Percentiles rank a stretch among this genome's conserved stretches.
Evolutionary conservation across 2,329 filamentous ascomycete genomes (phyloP).

Genomic region (Diaporthe capsici): DNA sequence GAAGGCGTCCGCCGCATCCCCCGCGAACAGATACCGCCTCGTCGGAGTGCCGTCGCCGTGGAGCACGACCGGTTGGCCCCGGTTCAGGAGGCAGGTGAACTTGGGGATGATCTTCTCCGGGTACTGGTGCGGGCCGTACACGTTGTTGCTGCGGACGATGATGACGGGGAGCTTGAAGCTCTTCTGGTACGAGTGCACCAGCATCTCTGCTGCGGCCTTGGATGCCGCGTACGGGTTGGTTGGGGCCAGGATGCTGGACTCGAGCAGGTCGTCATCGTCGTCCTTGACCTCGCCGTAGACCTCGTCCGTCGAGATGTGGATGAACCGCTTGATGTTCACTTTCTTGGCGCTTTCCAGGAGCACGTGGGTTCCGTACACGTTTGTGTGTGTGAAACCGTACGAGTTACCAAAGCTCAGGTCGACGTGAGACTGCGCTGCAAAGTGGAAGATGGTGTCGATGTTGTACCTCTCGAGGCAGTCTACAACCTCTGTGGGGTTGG

Average conservation of each 20-base stretch:
- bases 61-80: constrained; percentile 76
- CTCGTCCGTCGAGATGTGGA: constrained; percentile 88
- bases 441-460: constrained; percentile 86
- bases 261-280: constrained; percentile 78
- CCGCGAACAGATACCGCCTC: constrained; percentile 82
- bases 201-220: constrained; percentile 87
- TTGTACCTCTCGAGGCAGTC: constrained; percentile 78
- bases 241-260: constrained; percentile 81
- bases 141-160: constrained; percentile 86
- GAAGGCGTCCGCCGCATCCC: constrained; percentile 85
- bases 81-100: constrained; percentile 80
- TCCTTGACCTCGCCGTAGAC: constrained; percentile 86
- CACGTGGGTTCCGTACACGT: constrained; percentile 88
- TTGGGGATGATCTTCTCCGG: constrained; percentile 90
- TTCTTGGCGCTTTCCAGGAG: constrained; percentile 83
- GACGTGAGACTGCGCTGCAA: constrained; percentile 89
- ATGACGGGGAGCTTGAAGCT: constrained; percentile 86
- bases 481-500: constrained; percentile 77
- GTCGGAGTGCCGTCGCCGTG: constrained; percentile 84
- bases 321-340: constrained; percentile 78
- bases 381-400: constrained; percentile 84
- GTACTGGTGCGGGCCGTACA: constrained; percentile 88
- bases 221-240: constrained; percentile 87
- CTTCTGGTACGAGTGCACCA: constrained; percentile 88
- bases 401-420: constrained; percentile 88